Percentiles rank a stretch among this genome's conserved stretches.
Evolutionary conservation across 2,329 filamentous ascomycete species (phyloP).

Genomic region (Penicillium sp.): DNA sequence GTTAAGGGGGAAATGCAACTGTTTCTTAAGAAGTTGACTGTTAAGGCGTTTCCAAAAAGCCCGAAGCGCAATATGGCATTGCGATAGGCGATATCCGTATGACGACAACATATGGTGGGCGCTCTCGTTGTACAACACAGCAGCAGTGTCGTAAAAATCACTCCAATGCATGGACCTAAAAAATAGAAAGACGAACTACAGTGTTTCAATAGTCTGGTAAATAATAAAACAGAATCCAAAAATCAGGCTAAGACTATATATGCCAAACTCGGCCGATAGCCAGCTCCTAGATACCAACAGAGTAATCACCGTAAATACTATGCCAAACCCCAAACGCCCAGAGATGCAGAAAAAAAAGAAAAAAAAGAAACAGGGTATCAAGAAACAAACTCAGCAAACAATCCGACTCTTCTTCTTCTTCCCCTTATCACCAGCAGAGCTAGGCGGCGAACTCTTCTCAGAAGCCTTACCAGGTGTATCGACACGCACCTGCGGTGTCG

Average conservation of each 20-base stretch:
- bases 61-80: too few species aligned
- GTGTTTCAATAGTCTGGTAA: too few species aligned
- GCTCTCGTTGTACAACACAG: background rate
- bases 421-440: conserved; percentile 37
- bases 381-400: conserved; percentile 25
- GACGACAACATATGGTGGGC: background rate
- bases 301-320: background rate
- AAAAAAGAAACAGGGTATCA: conserved; percentile 26
- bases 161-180: background rate
- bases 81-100: too few species aligned
- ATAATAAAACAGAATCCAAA: background rate
- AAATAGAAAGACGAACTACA: background rate
- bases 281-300: background rate
- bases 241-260: background rate
- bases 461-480: conserved; percentile 34
- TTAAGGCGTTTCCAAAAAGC: too few species aligned
- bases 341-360: conserved; percentile 6
- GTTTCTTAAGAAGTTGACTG: too few species aligned
- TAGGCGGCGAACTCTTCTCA: conserved; percentile 36
- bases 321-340: conserved; percentile 11
- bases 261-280: background rate
- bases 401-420: conserved; percentile 40
- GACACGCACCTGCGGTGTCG: conserved; percentile 36
- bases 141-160: background rate
- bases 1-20: too few species aligned